phyloP scores from a whole-genome alignment of 306 rosid genomes.

The Dryas alaskensis region DNA sequence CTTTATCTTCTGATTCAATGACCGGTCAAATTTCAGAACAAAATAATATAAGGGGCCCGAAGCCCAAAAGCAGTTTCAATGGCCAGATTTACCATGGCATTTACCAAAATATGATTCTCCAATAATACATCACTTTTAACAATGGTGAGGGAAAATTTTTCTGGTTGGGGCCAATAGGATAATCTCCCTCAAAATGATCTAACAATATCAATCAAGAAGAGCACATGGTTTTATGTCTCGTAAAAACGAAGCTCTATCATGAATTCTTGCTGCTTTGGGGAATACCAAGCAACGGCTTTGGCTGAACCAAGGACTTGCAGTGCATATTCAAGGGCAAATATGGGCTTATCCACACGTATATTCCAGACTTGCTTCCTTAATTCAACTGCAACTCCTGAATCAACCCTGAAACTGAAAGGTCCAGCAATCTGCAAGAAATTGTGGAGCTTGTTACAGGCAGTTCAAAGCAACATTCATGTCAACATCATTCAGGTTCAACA shows the following conservation, averaged over 20 bases:
- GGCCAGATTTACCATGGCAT: not conserved
- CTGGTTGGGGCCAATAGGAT: not conserved
- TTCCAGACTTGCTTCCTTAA: conserved; percentile 42
- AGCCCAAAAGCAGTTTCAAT: not conserved
- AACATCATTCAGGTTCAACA: not conserved
- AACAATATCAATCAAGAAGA: not conserved
- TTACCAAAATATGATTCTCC: not conserved
- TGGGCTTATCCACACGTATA: conserved; percentile 49
- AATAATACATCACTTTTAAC: not conserved
- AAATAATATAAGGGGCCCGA: not conserved
- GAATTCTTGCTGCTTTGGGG: conserved; percentile 73
- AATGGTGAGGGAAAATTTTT: not conserved
- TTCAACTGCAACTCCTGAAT: conserved; percentile 65
- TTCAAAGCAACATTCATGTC: not conserved
- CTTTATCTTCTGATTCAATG: too few relatives aligned
- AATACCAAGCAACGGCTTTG: conserved; percentile 94
- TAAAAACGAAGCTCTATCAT: conserved; percentile 92
- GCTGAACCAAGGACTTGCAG: conserved; percentile 88
- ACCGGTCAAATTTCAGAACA: not conserved
- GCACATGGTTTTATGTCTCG: conserved; percentile 44
- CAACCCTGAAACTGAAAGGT: conserved; percentile 81
- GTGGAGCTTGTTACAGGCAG: conserved; percentile 3
- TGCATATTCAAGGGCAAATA: conserved; percentile 81
- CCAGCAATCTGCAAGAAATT: conserved; percentile 65
- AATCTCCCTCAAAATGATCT: conserved; percentile 8